Evolutionary conservation across 441 rosid genomes (phyloP).

Genomic region (California macrophylla): DNA sequence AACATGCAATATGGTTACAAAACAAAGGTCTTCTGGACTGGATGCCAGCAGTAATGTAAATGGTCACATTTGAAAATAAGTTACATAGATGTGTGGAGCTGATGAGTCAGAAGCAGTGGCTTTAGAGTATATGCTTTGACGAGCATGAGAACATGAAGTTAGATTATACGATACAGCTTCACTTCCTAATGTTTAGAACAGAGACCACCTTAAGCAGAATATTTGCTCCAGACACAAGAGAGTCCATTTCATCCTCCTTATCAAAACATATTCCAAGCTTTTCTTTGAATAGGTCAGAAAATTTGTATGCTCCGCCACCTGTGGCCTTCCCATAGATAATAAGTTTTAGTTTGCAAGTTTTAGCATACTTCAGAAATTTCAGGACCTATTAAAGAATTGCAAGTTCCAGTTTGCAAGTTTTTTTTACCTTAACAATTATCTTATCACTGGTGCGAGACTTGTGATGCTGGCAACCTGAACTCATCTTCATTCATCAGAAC

Average conservation of each 20-base stretch:
- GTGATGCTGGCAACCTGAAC: slow-evolving; percentile 48
- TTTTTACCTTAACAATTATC: slow-evolving; percentile 51
- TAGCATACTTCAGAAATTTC: not conserved
- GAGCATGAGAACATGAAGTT: not conserved
- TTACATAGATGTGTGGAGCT: not conserved
- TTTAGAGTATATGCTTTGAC: not conserved
- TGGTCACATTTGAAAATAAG: not conserved
- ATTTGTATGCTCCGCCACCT: slow-evolving; percentile 96
- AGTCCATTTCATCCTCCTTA: slow-evolving; percentile 97
- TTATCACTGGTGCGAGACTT: slow-evolving; percentile 28
- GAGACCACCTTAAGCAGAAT: slow-evolving; percentile 75
- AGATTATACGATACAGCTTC: not conserved
- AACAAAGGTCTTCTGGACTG: not conserved
- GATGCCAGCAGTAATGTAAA: not conserved
- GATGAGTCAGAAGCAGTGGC: not conserved
- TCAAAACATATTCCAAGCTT: slow-evolving; percentile 85
- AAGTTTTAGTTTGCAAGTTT: slow-evolving; percentile 21
- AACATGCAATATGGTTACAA: not conserved
- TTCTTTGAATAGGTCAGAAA: slow-evolving; percentile 83
- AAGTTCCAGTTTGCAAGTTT: slow-evolving; percentile 16
- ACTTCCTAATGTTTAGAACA: not conserved
- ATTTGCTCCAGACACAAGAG: slow-evolving; percentile 95
- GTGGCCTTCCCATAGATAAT: slow-evolving; percentile 62
- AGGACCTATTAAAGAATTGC: slow-evolving; percentile 1
- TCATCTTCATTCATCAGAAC: slow-evolving; percentile 24